Base-by-base conservation (phyloP, 106 monocot genomes). In the Alisma plantagoaquatica region DNA sequence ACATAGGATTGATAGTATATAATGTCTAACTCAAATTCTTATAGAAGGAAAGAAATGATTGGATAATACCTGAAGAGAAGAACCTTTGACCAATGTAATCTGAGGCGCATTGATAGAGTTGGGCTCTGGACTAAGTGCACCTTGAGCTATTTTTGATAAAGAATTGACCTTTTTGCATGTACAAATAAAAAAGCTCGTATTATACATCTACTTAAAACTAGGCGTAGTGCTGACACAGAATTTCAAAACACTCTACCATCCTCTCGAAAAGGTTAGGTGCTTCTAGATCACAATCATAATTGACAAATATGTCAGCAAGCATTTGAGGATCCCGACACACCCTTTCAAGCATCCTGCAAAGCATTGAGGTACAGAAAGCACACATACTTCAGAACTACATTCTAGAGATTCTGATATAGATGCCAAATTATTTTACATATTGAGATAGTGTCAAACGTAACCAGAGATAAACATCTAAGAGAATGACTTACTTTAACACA, bases 261-360 rank as follows among this genome's bases (percentile, higher is more conserved):
- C 80, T 74, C 67, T 93, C 93, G 64, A 81, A 96, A 19, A 96
- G 81, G 45, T 96, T 96, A 62, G 88, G 81, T 44, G 78, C 84
- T 51, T 96, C 75, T 49, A 89, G 75, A 74, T 89, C 96, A 79
- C 96, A 96, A 56, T 96, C 96, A 68, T 89, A 96, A 41, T 96
- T 96, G 30, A 96, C 78, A 82, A 96, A 96, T 53, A 96, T 57
- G 53, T 96, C 96, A 22, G 78, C 84, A 70, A 96, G 89, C 96
- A 96, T 96, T 81, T 96, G 96, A 23, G 96, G 56, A 69, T 96
- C 89, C 57, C 78, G 84, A 49, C 77, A 96, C 19, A 81, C 88
- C 53, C 81, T 89, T 68, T 96, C 89, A 41, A 96, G 81, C 96
- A 96, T 89, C 70, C 96, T 96, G 49, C 46, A 60, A 56, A 6